These are phyloP conservation scores for Musa schizocarpa DNA, from an alignment of 176 grass and related monocot genomes.

Conservation along the genomic window DNA sequence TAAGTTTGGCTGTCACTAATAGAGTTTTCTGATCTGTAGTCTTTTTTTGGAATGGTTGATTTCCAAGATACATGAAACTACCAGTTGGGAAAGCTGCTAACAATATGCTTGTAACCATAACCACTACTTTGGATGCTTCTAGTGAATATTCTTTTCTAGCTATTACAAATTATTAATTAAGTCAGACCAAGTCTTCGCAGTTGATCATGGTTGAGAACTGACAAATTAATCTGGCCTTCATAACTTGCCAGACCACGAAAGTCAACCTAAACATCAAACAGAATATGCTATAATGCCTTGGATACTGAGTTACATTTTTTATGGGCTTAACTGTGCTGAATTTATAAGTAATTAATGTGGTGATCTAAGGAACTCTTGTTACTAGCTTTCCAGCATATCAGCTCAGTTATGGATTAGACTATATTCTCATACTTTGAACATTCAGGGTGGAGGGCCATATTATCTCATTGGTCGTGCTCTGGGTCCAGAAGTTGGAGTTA, in stretches of 20 bases:
- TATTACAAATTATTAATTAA: background rate
- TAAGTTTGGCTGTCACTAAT: no score
- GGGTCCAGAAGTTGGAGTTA: conserved; percentile 99
- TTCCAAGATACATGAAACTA: background rate
- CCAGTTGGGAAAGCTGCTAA: background rate
- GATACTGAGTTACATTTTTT: background rate
- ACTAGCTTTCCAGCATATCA: background rate
- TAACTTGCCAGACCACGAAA: background rate
- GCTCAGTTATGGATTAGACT: background rate
- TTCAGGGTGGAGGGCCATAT: conserved; percentile 94
- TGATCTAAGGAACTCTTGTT: background rate
- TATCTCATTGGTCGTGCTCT: conserved; percentile 98
- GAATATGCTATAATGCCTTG: background rate
- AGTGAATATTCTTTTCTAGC: background rate
- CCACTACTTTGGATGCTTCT: background rate
- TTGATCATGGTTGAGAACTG: background rate
- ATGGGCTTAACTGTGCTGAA: background rate
- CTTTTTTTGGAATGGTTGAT: no score
- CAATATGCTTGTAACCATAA: background rate
- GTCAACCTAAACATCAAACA: background rate
- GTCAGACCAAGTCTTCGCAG: background rate
- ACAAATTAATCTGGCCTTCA: background rate
- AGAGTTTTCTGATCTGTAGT: no score
- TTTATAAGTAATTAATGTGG: background rate
- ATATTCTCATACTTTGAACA: conserved; percentile 4